phyloP scores from a whole-genome alignment of 2,329 filamentous ascomycete species.

The Capronia coronata region DNA sequence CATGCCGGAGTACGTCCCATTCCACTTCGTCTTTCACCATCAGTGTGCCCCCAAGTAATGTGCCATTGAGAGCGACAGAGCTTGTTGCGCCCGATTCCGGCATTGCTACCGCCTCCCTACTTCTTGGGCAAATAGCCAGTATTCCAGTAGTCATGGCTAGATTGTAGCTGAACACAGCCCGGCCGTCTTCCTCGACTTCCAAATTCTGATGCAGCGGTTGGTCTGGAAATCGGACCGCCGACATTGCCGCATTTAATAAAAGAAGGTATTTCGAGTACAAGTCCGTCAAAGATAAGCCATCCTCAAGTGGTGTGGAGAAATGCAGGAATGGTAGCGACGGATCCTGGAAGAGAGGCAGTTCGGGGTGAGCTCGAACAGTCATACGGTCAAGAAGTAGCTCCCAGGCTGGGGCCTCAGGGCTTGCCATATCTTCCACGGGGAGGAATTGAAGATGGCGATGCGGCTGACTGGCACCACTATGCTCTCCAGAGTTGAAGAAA shows the following conservation, averaged over 20 bases:
- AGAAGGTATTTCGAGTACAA: constrained; percentile 38
- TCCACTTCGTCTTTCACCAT: constrained; percentile 53
- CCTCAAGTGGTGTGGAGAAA: constrained; percentile 23
- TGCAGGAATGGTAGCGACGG: constrained; percentile 29
- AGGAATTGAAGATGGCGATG: constrained; percentile 46
- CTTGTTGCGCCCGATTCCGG: constrained; percentile 36
- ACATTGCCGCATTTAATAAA: constrained; percentile 38
- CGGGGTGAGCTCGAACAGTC: constrained; percentile 16
- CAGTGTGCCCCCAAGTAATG: constrained; percentile 51
- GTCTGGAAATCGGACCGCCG: constrained; percentile 4
- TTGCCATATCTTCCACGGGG: constrained; percentile 41
- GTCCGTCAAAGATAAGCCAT: constrained; percentile 17
- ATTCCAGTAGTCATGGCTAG: constrained; percentile 49
- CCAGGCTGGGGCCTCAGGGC: constrained; percentile 36
- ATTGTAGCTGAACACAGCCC: constrained; percentile 50
- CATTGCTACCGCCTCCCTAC: constrained; percentile 41
- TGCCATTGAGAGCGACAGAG: constrained; percentile 51
- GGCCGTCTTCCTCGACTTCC: constrained; percentile 16
- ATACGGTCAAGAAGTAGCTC: constrained; percentile 44
- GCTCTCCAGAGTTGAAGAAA: constrained; percentile 46
- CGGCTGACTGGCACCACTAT: constrained; percentile 45
- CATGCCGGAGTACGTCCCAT: constrained; percentile 44
- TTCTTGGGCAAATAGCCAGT: constrained; percentile 51
- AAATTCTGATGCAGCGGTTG: constrained; percentile 10
- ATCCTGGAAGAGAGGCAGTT: constrained; percentile 49